These are phyloP conservation scores for Datura wrightii DNA, from an alignment of 257 asterid species.

Conservation along the genomic window DNA sequence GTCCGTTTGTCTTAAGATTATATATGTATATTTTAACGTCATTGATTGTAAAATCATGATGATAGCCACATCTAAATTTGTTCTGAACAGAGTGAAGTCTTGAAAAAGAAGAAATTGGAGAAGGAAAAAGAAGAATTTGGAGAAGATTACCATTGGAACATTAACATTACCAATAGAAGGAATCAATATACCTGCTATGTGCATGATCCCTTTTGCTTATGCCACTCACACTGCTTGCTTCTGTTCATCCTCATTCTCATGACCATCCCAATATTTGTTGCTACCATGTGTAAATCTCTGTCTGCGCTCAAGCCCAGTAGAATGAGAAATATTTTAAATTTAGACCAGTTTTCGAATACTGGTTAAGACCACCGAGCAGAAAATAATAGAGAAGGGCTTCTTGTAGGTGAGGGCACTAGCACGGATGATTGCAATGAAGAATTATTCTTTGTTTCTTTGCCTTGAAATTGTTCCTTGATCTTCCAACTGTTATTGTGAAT, in stretches of 20 bases:
- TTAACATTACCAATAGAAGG: not conserved
- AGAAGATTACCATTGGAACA: not conserved
- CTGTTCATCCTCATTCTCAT: slow-evolving; percentile 11
- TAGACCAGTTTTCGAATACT: slow-evolving; percentile 8
- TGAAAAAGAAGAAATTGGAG: not conserved
- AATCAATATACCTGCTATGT: not conserved
- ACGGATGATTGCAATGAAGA: not conserved
- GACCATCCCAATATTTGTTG: slow-evolving; percentile 10
- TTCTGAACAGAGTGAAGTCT: slow-evolving; percentile 1
- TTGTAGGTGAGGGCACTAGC: slow-evolving; percentile 7
- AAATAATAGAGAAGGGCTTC: slow-evolving; percentile 1
- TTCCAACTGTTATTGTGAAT: slow-evolving; percentile 4
- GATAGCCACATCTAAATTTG: slow-evolving; percentile 21
- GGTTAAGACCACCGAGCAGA: not conserved
- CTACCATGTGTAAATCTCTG: not conserved
- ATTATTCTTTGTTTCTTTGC: not conserved
- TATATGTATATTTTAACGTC: not conserved
- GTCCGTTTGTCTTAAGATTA: not conserved
- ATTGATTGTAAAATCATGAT: slow-evolving; percentile 14
- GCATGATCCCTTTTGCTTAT: not conserved
- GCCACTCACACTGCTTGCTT: slow-evolving; percentile 5
- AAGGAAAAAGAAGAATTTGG: not conserved
- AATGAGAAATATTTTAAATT: not conserved
- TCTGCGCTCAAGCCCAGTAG: slow-evolving; percentile 1
- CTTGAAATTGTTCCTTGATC: slow-evolving; percentile 12